Conservation (phyloP, 2,329 filamentous ascomycete genomes). For the Beauveria scarabaeidicola region DNA sequence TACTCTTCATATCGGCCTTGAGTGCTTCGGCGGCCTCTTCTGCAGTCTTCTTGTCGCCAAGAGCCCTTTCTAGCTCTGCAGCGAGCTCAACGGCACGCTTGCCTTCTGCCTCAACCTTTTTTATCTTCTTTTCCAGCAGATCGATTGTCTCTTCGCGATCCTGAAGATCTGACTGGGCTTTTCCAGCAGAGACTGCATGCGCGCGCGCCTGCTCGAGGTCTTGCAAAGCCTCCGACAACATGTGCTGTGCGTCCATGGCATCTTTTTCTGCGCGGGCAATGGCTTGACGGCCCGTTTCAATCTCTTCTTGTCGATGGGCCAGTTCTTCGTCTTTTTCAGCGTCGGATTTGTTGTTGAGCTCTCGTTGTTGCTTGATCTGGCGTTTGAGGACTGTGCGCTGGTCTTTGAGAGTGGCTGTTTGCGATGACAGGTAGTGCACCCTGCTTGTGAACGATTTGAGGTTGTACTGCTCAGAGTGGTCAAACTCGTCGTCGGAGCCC, state of each 20-base stretch:
- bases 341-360: conserved; percentile 83
- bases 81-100: conserved; percentile 20
- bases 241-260: conserved; percentile 32
- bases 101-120: conserved; percentile 23
- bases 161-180: conserved; percentile 26
- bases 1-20: conserved; percentile 20
- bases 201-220: conserved; percentile 36
- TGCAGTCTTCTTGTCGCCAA: conserved; percentile 14
- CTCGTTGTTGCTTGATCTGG: conserved; percentile 91
- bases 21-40: conserved; percentile 12
- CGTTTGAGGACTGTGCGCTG: conserved; percentile 84
- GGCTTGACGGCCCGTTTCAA: conserved; percentile 36
- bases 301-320: conserved; percentile 47
- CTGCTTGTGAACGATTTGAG: conserved; percentile 68
- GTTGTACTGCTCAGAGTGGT: conserved; percentile 56
- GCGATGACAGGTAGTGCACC: conserved; percentile 69
- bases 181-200: conserved; percentile 17
- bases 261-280: conserved; percentile 31
- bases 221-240: conserved; percentile 39
- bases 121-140: conserved; percentile 34
- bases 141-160: conserved; percentile 36
- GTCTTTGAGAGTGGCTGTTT: conserved; percentile 70
- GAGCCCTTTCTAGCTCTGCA: conserved; percentile 23
- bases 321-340: conserved; percentile 58
- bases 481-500: conserved; percentile 43